These are phyloP conservation scores for Turnera subulata DNA, from an alignment of 345 rosid genomes.

Conservation along the genomic window DNA sequence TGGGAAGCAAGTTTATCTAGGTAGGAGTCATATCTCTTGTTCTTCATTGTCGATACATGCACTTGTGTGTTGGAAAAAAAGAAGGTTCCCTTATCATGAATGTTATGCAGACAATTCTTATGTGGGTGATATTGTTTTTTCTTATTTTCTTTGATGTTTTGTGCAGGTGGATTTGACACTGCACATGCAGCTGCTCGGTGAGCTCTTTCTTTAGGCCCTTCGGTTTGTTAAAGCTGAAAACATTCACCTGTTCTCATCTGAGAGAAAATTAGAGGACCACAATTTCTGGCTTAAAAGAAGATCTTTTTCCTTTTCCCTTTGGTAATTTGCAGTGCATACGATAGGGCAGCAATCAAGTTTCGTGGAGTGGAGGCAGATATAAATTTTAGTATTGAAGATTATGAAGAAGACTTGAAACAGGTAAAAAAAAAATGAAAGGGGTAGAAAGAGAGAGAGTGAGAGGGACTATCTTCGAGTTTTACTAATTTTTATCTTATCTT, in stretches of 20 bases:
- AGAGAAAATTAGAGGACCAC: background rate
- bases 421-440: constrained; percentile 23
- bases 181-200: constrained; percentile 99
- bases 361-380: constrained; percentile 94
- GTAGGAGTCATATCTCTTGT: constrained; percentile 23
- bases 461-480: background rate
- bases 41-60: too few species aligned
- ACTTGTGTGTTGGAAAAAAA: too few species aligned
- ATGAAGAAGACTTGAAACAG: constrained; percentile 88
- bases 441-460: background rate
- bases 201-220: constrained; percentile 10
- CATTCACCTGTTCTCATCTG: background rate
- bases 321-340: constrained; percentile 66
- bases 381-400: constrained; percentile 77
- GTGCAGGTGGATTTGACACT: constrained; percentile 96
- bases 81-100: too few species aligned
- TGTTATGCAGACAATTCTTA: constrained; percentile 20
- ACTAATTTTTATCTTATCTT: constrained; percentile 27
- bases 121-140: constrained; percentile 12
- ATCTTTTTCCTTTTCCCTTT: background rate
- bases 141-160: constrained; percentile 5
- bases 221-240: constrained; percentile 7
- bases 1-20: constrained; percentile 97
- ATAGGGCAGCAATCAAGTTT: constrained; percentile 96
- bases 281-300: too few species aligned